Conservation (phyloP, 306 rosid genomes). For the Corylus heterophylla region DNA sequence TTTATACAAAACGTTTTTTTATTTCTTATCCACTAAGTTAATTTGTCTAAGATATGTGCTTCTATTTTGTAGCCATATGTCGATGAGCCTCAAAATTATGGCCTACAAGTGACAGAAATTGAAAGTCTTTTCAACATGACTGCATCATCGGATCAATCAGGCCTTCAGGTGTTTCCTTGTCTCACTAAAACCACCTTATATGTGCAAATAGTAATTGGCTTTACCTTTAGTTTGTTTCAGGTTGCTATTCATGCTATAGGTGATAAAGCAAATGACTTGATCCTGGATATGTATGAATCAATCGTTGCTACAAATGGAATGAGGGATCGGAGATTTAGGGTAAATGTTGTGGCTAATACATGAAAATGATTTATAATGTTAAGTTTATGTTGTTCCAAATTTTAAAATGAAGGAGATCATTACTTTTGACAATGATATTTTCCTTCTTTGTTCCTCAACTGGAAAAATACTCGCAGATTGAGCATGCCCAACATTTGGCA, state of each 20-base stretch:
- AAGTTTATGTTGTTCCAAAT: background rate
- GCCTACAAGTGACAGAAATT: slow-evolving; percentile 55
- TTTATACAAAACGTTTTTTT: background rate
- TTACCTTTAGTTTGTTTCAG: slow-evolving; percentile 43
- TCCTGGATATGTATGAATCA: slow-evolving; percentile 64
- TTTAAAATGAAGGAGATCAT: slow-evolving; percentile 6
- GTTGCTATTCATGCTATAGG: slow-evolving; percentile 94
- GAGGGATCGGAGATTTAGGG: slow-evolving; percentile 86
- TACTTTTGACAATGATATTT: slow-evolving; percentile 8
- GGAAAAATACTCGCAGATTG: slow-evolving; percentile 60
- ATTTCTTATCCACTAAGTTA: background rate
- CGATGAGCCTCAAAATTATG: slow-evolving; percentile 68
- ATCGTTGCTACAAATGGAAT: slow-evolving; percentile 60
- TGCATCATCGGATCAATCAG: slow-evolving; percentile 59
- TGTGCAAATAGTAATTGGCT: slow-evolving; percentile 12
- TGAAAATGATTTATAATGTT: slow-evolving; percentile 4
- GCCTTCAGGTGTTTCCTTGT: slow-evolving; percentile 65
- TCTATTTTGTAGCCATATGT: slow-evolving; percentile 61
- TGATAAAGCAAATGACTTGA: slow-evolving; percentile 77
- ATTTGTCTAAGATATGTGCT: slow-evolving; percentile 18
- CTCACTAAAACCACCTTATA: slow-evolving; percentile 9
- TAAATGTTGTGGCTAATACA: slow-evolving; percentile 28
- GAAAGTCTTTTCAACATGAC: slow-evolving; percentile 73
- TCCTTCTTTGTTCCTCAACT: slow-evolving; percentile 1
- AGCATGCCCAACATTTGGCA: slow-evolving; percentile 91